phyloP scores from a whole-genome alignment of 108 stramenopile species.

The Fragilariopsis cylindrus region DNA sequence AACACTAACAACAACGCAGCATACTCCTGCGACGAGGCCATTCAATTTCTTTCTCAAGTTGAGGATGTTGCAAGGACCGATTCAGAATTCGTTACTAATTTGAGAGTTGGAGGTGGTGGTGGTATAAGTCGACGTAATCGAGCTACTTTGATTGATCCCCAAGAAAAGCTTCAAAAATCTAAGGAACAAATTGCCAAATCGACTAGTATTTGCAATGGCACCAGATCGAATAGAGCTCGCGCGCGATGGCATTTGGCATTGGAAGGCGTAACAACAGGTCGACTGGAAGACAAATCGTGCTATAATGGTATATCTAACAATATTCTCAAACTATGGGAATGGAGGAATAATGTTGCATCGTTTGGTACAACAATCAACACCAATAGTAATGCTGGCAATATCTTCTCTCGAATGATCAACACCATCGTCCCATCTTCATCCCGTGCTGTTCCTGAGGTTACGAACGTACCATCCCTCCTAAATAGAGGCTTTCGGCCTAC shows the following conservation, averaged over 20 bases:
- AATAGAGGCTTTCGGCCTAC: conserved; percentile 6
- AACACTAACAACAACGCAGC: background rate
- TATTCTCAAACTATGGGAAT: background rate
- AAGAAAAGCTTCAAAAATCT: conserved; percentile 26
- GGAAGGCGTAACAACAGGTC: conserved; percentile 50
- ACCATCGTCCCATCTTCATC: too few species aligned
- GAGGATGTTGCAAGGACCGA: conserved; percentile 23
- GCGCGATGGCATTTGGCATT: conserved; percentile 49
- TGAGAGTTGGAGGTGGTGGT: conserved; percentile 36
- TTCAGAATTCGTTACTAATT: conserved; percentile 39
- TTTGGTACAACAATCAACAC: background rate
- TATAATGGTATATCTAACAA: background rate
- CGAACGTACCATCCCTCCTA: background rate
- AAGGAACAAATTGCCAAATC: background rate
- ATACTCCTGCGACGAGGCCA: conserved; percentile 40
- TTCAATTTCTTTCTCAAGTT: conserved; percentile 34
- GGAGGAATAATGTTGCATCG: background rate
- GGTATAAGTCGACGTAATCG: conserved; percentile 35
- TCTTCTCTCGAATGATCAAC: too few species aligned
- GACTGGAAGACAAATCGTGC: background rate
- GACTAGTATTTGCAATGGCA: background rate
- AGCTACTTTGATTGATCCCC: conserved; percentile 31
- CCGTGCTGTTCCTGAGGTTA: background rate
- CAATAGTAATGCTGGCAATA: too few species aligned
- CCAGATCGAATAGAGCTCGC: conserved; percentile 27